These are phyloP conservation scores for Gillenia trifoliata DNA, from an alignment of 306 rosid species.

Conservation along the genomic window DNA sequence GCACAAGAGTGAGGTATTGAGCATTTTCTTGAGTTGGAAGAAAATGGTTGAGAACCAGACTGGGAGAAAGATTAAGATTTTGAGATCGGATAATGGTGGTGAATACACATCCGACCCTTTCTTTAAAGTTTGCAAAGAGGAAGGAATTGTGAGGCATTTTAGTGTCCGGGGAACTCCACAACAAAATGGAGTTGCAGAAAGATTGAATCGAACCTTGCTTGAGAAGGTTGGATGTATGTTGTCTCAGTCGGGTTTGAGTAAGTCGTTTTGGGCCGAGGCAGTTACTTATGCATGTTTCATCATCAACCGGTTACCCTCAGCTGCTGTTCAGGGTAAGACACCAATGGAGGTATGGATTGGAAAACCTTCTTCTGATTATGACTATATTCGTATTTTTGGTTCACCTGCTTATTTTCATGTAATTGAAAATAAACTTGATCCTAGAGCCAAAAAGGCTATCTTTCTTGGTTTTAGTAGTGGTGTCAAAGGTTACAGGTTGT, in stretches of 20 bases:
- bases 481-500: background rate
- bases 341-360: background rate
- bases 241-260: background rate
- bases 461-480: background rate
- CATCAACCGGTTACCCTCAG: background rate
- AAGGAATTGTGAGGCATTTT: background rate
- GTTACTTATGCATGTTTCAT: background rate
- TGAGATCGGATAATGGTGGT: too few relatives aligned
- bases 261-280: background rate
- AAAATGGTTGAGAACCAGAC: background rate
- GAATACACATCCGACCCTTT: too few relatives aligned
- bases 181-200: too few relatives aligned
- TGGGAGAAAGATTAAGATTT: too few relatives aligned
- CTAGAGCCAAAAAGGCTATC: background rate
- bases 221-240: background rate
- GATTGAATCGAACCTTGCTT: too few relatives aligned
- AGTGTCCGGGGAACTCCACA: background rate
- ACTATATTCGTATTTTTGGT: too few relatives aligned
- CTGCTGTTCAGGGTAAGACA: background rate
- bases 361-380: background rate
- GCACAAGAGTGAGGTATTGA: background rate
- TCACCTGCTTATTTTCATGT: too few relatives aligned
- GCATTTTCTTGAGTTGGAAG: background rate
- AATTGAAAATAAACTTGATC: background rate
- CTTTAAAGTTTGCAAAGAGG: background rate